Conservation (phyloP, 805 yeast genomes). For the Clavispora fructus region DNA sequence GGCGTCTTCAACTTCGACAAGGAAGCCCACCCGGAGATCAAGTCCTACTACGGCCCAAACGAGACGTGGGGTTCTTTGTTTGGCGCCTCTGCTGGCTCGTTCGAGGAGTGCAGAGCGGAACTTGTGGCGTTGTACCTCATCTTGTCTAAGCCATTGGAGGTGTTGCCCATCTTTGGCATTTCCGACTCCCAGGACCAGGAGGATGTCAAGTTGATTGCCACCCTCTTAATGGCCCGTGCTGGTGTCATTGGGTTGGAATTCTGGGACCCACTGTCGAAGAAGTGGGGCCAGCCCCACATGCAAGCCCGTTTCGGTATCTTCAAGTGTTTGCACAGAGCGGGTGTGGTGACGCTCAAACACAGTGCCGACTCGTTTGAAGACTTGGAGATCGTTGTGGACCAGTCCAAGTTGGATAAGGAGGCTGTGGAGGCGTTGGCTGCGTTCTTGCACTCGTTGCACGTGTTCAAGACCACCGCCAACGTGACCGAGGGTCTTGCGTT, state of each 20-base stretch:
- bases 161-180: slow-evolving; percentile 72
- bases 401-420: slow-evolving; percentile 54
- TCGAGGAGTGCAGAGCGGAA: slow-evolving; percentile 92
- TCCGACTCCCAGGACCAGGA: slow-evolving; percentile 52
- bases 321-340: slow-evolving; percentile 66
- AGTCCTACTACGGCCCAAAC: slow-evolving; percentile 68
- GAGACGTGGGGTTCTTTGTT: slow-evolving; percentile 90
- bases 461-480: slow-evolving; percentile 76
- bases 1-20: slow-evolving; percentile 71
- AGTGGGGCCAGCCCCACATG: slow-evolving; percentile 96
- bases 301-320: slow-evolving; percentile 86
- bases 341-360: slow-evolving; percentile 53
- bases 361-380: slow-evolving; percentile 50
- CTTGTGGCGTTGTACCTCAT: slow-evolving; percentile 78
- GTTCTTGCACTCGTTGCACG: slow-evolving; percentile 66
- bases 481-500: slow-evolving; percentile 56
- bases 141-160: slow-evolving; percentile 53
- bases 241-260: slow-evolving; percentile 78
- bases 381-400: slow-evolving; percentile 54
- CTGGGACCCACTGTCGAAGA: slow-evolving; percentile 76
- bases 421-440: slow-evolving; percentile 74
- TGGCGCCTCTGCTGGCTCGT: slow-evolving; percentile 78
- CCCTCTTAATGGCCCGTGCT: slow-evolving; percentile 81
- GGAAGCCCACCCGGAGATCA: slow-evolving; percentile 60
- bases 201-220: slow-evolving; percentile 61